Evolutionary conservation across 495 filamentous ascomycete genomes (phyloP), one percentile per base, ranked within the genome.

Genomic region (Neurospora sp.): DNA sequence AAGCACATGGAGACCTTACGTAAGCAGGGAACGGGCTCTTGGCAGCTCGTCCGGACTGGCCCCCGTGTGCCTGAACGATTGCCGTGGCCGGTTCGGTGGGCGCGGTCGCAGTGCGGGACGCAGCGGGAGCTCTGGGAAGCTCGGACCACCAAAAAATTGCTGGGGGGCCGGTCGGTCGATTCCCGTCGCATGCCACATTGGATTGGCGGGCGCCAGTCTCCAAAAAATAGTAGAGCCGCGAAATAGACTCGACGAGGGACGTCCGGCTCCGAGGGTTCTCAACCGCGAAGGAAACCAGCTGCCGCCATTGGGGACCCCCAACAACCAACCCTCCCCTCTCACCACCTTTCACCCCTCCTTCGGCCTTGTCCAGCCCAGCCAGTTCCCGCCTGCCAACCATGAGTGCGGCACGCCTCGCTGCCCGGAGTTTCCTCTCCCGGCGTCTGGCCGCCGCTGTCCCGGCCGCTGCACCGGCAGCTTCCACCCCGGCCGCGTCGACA

Each of bases 361-460:
- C 53, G 53, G 27, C 12, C 12, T 65, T 27, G 73, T 71, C 31
- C 69, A 69, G 68, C 37, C 59, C 65, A 75, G 69, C 68, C 74
- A 70, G 74, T 68, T 73, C 48, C 38, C 7, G 9, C 22, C 61
- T 41, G 68, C 70, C 70, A 73, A 76, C 74, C 44, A 82, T 82
- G 81, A 82, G 78, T 72, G 75, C 74, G 70, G 76, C 80, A 75
- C 78, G 80, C 42, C 76, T 80, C 68, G 76, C 69, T 22, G 78
- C 77, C 73, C 77, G 80, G 77, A 79, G 78, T 68, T 71, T 82
- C 39, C 17, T 81, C 76, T 78, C 78, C 71, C 73, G 75, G 76
- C 73, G 74, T 76, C 75, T 80, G 75, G 76, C 73, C 40, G 71
- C 69, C 31, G 45, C 72, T 69, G 59, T 70, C 14, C 20, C 71